Conservation (phyloP, 305 asterid genomes). For the Solanum aculeatissimum region DNA sequence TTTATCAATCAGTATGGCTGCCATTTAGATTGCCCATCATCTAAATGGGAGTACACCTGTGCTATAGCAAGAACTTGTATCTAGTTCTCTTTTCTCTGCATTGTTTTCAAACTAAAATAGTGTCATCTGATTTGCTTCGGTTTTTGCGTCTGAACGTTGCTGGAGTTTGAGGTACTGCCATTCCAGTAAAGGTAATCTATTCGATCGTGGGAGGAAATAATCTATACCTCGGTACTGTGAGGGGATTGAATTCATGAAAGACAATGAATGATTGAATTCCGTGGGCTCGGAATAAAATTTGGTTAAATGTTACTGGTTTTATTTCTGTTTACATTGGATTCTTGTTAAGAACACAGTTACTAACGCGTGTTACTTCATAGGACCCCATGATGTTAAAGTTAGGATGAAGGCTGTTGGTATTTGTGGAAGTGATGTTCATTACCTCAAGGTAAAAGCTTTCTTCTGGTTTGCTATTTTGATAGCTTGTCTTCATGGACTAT, state of each 20-base stretch:
- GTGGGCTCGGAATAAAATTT: background rate
- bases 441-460: constrained; percentile 40
- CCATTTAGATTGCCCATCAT: background rate
- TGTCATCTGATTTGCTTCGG: background rate
- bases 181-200: background rate
- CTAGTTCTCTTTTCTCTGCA: background rate
- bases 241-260: background rate
- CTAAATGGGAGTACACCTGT: background rate
- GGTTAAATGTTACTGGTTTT: background rate
- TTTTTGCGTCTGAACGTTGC: background rate
- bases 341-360: background rate
- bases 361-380: constrained; percentile 7
- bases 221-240: background rate
- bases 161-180: background rate
- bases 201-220: background rate
- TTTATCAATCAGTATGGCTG: background rate
- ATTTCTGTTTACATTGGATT: background rate
- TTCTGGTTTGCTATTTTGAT: background rate
- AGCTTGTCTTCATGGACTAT: background rate
- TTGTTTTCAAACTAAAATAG: background rate
- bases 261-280: background rate
- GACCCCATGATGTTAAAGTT: constrained; percentile 67
- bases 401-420: constrained; percentile 77
- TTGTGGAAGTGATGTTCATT: constrained; percentile 79
- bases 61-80: background rate